phyloP scores from a whole-genome alignment of 2,329 filamentous ascomycete species.

The Colletotrichum sp. region DNA sequence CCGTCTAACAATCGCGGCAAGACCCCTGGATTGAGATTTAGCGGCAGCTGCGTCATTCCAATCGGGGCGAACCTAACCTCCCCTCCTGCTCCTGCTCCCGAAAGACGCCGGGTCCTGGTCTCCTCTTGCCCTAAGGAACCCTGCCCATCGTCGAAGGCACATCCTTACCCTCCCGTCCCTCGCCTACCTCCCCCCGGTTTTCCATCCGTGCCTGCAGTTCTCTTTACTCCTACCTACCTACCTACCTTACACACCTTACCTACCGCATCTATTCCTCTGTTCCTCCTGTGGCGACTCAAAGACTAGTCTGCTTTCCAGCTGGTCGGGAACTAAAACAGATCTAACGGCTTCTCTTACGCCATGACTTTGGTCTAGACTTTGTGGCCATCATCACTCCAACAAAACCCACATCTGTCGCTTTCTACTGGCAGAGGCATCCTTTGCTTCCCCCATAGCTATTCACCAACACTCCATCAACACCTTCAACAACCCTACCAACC shows the following conservation, averaged over 20 bases:
- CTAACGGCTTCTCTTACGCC: conserved; percentile 21
- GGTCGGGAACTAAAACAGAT: conserved; percentile 5
- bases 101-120: background rate
- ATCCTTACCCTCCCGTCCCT: conserved; percentile 1
- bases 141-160: background rate
- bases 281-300: background rate
- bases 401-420: background rate
- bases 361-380: conserved; percentile 10
- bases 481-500: background rate
- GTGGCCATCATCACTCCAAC: background rate
- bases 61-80: background rate
- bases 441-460: accelerated
- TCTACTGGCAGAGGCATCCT: accelerated
- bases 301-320: background rate
- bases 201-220: background rate
- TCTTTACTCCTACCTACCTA: background rate
- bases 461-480: background rate
- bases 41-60: conserved; percentile 10
- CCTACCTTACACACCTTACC: background rate
- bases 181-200: background rate
- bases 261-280: background rate
- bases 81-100: background rate
- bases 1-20: background rate
- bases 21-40: conserved; percentile 1
- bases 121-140: conserved; percentile 3